Conservation (phyloP, 2,329 filamentous ascomycete genomes). For the Penicillium thymicola region DNA sequence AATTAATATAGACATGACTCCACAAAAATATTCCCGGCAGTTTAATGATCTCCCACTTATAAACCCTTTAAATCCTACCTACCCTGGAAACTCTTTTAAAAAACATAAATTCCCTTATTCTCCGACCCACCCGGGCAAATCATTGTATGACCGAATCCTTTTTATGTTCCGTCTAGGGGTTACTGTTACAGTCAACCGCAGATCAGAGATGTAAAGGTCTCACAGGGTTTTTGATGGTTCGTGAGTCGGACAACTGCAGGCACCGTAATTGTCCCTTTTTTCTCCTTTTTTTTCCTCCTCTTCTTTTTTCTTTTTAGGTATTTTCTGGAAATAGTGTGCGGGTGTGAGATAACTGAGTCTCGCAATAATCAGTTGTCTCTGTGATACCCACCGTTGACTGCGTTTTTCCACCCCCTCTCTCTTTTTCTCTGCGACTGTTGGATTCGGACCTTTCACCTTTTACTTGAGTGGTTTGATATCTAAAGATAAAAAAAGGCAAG, state of each 20-base stretch:
- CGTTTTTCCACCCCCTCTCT: neutral
- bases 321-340: conserved; percentile 2
- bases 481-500: neutral
- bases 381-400: conserved; percentile 7
- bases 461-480: neutral
- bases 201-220: conserved; percentile 16
- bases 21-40: neutral
- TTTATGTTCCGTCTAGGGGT: conserved; percentile 25
- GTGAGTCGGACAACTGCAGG: conserved; percentile 18
- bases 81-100: neutral
- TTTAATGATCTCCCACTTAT: neutral
- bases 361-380: neutral
- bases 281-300: neutral
- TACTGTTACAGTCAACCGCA: conserved; percentile 21
- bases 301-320: neutral
- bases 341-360: neutral
- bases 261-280: neutral
- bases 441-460: neutral
- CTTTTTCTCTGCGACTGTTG: neutral
- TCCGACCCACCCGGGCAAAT: conserved; percentile 12
- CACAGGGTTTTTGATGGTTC: conserved; percentile 9
- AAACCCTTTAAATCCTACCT: neutral
- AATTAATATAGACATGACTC: neutral
- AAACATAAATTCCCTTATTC: conserved; percentile 17
- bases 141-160: conserved; percentile 15